Percentiles rank a stretch among this genome's conserved stretches.
Conservation (phyloP, 2,329 filamentous ascomycete genomes). For the Colletotrichum zoysiae region DNA sequence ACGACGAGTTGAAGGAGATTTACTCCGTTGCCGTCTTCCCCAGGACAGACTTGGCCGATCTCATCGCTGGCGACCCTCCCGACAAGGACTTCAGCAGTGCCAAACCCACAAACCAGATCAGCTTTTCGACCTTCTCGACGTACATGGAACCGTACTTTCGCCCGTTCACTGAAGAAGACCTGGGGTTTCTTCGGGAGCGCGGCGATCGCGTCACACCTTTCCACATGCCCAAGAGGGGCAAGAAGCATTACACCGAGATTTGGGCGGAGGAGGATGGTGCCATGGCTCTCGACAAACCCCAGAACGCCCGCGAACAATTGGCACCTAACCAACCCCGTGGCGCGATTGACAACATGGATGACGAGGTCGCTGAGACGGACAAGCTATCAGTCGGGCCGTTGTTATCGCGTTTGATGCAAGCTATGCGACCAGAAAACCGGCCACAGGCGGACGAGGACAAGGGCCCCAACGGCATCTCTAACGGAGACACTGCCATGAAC, state of each 20-base stretch:
- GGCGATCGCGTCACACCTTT: conserved; percentile 89
- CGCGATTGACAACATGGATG: conserved; percentile 86
- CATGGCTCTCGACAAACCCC: conserved; percentile 77
- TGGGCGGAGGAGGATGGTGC: conserved; percentile 95
- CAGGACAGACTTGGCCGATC: conserved; percentile 80
- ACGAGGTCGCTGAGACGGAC: conserved; percentile 88
- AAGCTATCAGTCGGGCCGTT: conserved; percentile 90
- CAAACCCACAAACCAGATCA: conserved; percentile 94
- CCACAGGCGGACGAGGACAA: conserved; percentile 68
- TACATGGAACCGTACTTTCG: conserved; percentile 94
- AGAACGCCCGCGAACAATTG: conserved; percentile 73
- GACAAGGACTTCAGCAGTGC: conserved; percentile 96
- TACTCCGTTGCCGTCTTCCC: conserved; percentile 91
- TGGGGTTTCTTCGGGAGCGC: conserved; percentile 90
- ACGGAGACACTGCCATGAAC: conserved; percentile 68
- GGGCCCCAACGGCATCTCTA: conserved; percentile 63
- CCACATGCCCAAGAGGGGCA: conserved; percentile 85
- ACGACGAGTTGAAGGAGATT: conserved; percentile 88
- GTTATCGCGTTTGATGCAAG: conserved; percentile 82
- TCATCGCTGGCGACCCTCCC: conserved; percentile 89
- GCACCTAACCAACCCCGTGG: conserved; percentile 87
- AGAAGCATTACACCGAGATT: conserved; percentile 86
- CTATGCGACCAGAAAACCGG: conserved; percentile 82
- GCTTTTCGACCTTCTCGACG: conserved; percentile 90
- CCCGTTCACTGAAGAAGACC: conserved; percentile 90